Percentiles rank a stretch among this genome's conserved stretches.
phyloP scores from a whole-genome alignment of 768 basidiomycete species.

The Boletus subparvulus region DNA sequence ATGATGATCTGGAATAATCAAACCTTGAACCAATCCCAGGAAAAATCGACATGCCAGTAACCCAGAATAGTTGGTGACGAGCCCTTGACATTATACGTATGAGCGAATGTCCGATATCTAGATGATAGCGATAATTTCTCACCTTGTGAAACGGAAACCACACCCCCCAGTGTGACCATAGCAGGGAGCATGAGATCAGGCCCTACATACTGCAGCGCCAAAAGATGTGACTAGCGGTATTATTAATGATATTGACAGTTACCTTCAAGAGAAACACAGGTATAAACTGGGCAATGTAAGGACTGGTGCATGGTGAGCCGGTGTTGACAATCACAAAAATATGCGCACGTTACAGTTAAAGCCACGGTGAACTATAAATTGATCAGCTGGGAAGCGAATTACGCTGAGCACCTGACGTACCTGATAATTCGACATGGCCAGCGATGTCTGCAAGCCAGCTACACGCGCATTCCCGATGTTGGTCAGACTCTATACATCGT shows the following conservation, averaged over 20 bases:
- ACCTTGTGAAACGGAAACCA: not conserved
- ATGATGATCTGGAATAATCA: not conserved
- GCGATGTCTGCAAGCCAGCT: constrained; percentile 55
- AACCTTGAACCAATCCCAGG: constrained; percentile 59
- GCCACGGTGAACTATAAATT: constrained; percentile 33
- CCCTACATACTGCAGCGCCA: not conserved
- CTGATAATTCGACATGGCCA: constrained; percentile 36
- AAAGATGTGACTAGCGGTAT: not conserved
- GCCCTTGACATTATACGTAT: constrained; percentile 33
- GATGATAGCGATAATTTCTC: not conserved
- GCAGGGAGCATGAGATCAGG: not conserved
- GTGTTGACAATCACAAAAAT: not conserved
- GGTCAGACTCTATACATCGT: constrained; percentile 30
- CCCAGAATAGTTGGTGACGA: constrained; percentile 52
- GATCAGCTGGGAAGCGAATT: not conserved
- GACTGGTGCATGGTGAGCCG: constrained; percentile 23
- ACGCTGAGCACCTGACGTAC: not conserved
- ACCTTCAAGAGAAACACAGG: constrained; percentile 60
- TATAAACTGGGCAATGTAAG: constrained; percentile 54
- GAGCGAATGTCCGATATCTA: not conserved
- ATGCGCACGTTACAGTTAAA: constrained; percentile 26
- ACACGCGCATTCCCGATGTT: constrained; percentile 62
- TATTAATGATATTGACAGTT: not conserved
- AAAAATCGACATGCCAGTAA: constrained; percentile 51
- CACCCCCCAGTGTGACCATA: not conserved